Percentiles rank a stretch among this genome's conserved stretches.
phyloP scores from a whole-genome alignment of 2,329 filamentous ascomycete genomes.

The Bipolaris cookei region DNA sequence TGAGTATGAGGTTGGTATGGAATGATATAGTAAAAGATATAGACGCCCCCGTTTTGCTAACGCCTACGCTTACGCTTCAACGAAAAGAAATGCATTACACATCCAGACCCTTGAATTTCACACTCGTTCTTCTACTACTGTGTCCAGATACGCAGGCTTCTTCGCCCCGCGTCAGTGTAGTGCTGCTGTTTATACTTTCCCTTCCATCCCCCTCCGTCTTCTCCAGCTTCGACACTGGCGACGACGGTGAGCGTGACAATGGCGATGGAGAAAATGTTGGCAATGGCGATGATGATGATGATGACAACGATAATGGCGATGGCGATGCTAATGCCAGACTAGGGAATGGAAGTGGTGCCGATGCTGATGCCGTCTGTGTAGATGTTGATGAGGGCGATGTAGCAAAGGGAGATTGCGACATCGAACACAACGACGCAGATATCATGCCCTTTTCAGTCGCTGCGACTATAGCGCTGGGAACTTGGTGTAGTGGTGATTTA shows the following conservation, averaged over 20 bases:
- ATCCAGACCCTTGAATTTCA: constrained; percentile 32
- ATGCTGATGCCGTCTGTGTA: too few species aligned
- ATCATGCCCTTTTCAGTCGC: background rate
- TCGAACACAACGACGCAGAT: background rate
- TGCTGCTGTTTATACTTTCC: too few species aligned
- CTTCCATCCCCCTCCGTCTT: background rate
- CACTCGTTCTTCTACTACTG: constrained; percentile 18
- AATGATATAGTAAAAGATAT: background rate
- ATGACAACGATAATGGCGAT: too few species aligned
- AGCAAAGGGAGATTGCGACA: background rate
- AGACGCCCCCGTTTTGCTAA: too few species aligned
- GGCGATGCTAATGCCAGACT: too few species aligned
- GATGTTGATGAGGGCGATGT: too few species aligned
- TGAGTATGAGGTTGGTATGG: background rate
- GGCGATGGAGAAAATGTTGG: too few species aligned
- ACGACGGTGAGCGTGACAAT: too few species aligned
- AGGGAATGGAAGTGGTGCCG: too few species aligned
- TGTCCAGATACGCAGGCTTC: constrained; percentile 17
- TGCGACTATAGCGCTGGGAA: background rate
- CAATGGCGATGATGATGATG: too few species aligned
- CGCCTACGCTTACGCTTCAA: too few species aligned
- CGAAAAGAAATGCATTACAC: background rate
- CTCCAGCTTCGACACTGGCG: too few species aligned
- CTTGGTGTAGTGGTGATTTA: background rate
- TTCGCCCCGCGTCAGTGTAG: constrained; percentile 9